Base-by-base conservation (phyloP, 192 early-diverging fungal genomes). In the Backusella mclennaniae region DNA sequence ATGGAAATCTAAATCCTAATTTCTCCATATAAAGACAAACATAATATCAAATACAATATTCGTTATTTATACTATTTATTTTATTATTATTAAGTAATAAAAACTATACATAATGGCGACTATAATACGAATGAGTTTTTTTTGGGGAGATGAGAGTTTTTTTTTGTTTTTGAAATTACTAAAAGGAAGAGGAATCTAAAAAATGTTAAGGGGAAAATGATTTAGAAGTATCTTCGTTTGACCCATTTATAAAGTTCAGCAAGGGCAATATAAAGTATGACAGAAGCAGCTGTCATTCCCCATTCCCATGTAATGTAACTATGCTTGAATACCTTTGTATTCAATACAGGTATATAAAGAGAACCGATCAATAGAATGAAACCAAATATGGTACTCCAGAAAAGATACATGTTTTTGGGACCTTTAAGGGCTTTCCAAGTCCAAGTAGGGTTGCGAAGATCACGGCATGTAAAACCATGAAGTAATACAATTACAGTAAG, bases 391-490 rank as follows among this genome's bases (percentile, higher is more conserved):
- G 83, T 77, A 35, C 84, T 82, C 21, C 52, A 84, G 39, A 82
- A 76, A 26, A 93, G 76, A 66, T 87, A 86, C 49, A 77, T 80
- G 80, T 92, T 93, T 52, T 89, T 82, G 29, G 76, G 53, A 72
- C 84, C 73, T 29, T 79, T 84, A 53, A 85, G 75, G 21, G 83
- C 68, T 82, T 80, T 84, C 71, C 41, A 70, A 35, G 33, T 81
- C 90, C 90, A 95, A 69, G 88, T 87, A 66, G 89, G 85, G 0
- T 91, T 81, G 41, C 90, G 84, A 29, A 90, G 83, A 63, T 91
- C 85, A 35, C 93, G 90, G 82, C 92, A 94, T 76, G 93, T 95
- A 78, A 90, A 90, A 12, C 87, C 90, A 76, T 95, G 94, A 52
- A 94, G 78, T 14, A 96, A 86, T 35, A 94, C 84, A 56, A 90